Evolutionary conservation across 352 stramenopile genomes (phyloP).

Genomic region (Aphanomyces invadans): DNA sequence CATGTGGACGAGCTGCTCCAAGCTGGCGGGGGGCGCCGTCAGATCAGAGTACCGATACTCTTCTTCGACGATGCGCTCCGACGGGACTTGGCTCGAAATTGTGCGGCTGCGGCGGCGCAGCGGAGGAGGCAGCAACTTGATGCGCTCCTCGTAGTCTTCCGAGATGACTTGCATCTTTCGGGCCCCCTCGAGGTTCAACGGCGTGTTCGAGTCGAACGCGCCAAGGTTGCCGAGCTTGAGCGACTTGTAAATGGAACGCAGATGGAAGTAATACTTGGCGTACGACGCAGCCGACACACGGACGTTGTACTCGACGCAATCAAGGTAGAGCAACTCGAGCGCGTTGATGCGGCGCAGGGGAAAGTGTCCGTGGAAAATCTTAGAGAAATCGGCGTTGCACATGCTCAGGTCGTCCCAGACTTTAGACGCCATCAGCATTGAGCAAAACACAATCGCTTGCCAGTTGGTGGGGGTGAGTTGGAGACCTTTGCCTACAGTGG

Average conservation of each 20-base stretch:
- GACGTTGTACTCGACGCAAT: constrained; percentile 86
- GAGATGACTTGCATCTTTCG: constrained; percentile 84
- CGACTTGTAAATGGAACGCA: constrained; percentile 90
- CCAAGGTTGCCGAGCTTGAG: constrained; percentile 83
- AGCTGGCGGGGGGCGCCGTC: constrained; percentile 54
- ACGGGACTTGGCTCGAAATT: constrained; percentile 40
- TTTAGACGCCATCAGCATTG: constrained; percentile 95
- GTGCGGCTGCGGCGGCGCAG: constrained; percentile 64
- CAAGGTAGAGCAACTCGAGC: constrained; percentile 90
- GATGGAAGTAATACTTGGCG: constrained; percentile 95
- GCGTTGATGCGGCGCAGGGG: constrained; percentile 92
- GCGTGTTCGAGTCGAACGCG: constrained; percentile 65
- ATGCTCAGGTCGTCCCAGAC: constrained; percentile 97
- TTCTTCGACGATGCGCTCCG: constrained; percentile 18
- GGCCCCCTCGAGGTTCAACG: constrained; percentile 71
- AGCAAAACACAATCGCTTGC: constrained; percentile 91
- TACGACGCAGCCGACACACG: constrained; percentile 80
- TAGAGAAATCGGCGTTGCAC: constrained; percentile 96
- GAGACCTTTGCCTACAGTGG: constrained; percentile 57
- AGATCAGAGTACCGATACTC: constrained; percentile 25
- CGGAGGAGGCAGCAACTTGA: constrained; percentile 60
- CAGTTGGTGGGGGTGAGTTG: constrained; percentile 86
- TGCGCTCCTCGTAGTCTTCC: constrained; percentile 79
- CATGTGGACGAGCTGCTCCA: constrained; percentile 82
- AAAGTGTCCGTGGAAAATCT: constrained; percentile 86